Base-by-base conservation (phyloP, 2,329 filamentous ascomycete species). In the Aspergillus sp. region DNA sequence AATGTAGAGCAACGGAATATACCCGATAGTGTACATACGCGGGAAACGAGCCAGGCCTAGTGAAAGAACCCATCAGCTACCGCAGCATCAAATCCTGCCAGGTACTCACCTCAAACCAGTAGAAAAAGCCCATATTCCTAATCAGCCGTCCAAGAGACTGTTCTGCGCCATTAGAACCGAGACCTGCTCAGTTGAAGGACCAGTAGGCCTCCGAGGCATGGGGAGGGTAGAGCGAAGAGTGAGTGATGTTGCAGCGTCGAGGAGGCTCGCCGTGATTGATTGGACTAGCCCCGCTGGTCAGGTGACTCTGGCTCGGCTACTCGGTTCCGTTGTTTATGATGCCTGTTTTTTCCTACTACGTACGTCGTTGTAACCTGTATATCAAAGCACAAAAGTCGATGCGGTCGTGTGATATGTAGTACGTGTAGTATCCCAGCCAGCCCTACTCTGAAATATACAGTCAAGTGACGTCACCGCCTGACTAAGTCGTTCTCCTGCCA, bases 41-140 rank as follows among this genome's bases (percentile, higher is more conserved):
- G 49, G 32, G 44, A 37, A 33, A 52, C 58, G 33, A 61, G 46
- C 58, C 57, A 62, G 35, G 53, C 36, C 59, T 62, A 35, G 29
- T 29, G 19, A 16, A 28, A 31, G 35, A 29, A 30, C 4, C 29
- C 32, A 43, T 47, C 24, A 49, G 37, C 28, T 25, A 29, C 15
- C 15, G 6, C 10, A 22, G 19, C 19, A 22, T 22, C 19, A 10
- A 22, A 13, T 16, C 15, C 11, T 17, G 24, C 16, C 14, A 24
- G 15, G 30, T 19, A 13, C 5, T 15, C 15, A 38, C 35, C 15
- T 32, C 36, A 19, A 39, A 29, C 4, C 30, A 26, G 20, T 22
- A 29, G 12, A 14, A 34, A 17, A 7, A 27, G 14, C 29, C 4
- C n/a, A n/a, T n/a, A 25, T n/a, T 12, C 13, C 22, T 19, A n/a